Percentiles rank a stretch among this genome's conserved stretches.
These are phyloP conservation scores for Berberis vulgaris DNA, from an alignment of 164 flowering plant species.

Conservation along the genomic window DNA sequence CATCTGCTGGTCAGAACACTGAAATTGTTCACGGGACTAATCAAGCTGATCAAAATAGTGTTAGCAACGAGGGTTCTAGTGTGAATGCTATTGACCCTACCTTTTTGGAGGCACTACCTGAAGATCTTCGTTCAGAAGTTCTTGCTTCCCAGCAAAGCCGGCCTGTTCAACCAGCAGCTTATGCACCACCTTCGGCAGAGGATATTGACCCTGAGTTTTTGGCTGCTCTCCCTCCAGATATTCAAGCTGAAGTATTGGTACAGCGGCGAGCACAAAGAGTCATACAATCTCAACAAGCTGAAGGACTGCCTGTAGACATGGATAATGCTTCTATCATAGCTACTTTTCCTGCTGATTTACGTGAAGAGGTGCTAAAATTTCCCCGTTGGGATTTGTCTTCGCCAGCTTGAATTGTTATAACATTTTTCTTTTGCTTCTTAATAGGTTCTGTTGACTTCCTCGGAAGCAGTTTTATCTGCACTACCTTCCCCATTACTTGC, in stretches of 20 bases:
- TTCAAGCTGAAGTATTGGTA: slow-evolving; percentile 93
- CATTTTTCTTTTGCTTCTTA: slow-evolving; percentile 2
- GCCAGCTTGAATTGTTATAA: slow-evolving; percentile 7
- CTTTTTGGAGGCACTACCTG: slow-evolving; percentile 93
- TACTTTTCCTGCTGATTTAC: too few relatives aligned
- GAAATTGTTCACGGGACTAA: slow-evolving; percentile 18
- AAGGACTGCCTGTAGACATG: too few relatives aligned
- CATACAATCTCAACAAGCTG: slow-evolving; percentile 6
- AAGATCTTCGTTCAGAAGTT: slow-evolving; percentile 91
- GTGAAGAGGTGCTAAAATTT: not conserved
- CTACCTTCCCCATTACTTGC: too few relatives aligned
- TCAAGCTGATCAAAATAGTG: slow-evolving; percentile 26
- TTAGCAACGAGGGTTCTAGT: slow-evolving; percentile 37
- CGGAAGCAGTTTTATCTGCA: slow-evolving; percentile 8
- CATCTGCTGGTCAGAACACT: slow-evolving; percentile 25
- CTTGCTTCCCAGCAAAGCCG: slow-evolving; percentile 90
- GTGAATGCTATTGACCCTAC: slow-evolving; percentile 83
- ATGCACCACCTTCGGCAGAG: too few relatives aligned
- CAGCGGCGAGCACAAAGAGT: slow-evolving; percentile 87
- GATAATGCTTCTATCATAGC: too few relatives aligned
- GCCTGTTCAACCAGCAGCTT: slow-evolving; percentile 39
- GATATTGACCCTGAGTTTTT: too few relatives aligned
- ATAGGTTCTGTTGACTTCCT: slow-evolving; percentile 91
- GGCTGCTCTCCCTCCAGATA: slow-evolving; percentile 17
- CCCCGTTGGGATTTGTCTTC: not conserved